These are phyloP conservation scores for Colletotrichum echinochloae DNA, from an alignment of 2,329 filamentous ascomycete genomes.

Conservation along the genomic window DNA sequence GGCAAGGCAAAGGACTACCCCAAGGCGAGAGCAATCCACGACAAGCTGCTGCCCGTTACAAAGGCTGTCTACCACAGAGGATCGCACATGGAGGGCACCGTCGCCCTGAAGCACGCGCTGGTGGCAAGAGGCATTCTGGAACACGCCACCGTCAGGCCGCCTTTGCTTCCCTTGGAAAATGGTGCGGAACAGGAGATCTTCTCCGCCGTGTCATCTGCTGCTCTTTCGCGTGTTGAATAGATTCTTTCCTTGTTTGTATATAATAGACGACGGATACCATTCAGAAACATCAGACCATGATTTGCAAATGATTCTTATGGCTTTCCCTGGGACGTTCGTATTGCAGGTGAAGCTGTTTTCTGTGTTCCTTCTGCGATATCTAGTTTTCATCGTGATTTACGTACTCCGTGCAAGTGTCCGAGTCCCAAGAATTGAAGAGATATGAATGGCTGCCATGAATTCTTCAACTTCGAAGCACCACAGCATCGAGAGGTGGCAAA, in stretches of 20 bases:
- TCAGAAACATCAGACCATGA: no score
- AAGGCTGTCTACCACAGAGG: constrained; percentile 67
- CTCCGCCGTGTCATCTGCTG: constrained; percentile 50
- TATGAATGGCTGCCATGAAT: background rate
- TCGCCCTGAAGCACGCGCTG: constrained; percentile 63
- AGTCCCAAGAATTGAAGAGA: background rate
- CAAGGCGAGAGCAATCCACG: constrained; percentile 61
- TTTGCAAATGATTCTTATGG: no score
- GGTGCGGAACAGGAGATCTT: constrained; percentile 59
- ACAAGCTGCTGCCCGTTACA: constrained; percentile 62
- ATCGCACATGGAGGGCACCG: constrained; percentile 67
- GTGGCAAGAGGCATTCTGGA: constrained; percentile 62
- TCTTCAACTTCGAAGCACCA: background rate
- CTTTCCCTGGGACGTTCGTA: no score
- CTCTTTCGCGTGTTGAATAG: constrained; percentile 39
- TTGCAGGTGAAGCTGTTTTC: background rate
- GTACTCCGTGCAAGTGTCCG: background rate
- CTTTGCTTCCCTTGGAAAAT: constrained; percentile 56
- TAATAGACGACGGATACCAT: background rate
- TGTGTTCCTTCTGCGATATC: background rate
- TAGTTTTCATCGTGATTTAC: background rate
- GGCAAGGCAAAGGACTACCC: constrained; percentile 63
- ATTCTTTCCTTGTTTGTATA: background rate
- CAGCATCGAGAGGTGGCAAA: background rate
- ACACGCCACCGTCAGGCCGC: constrained; percentile 63